Evolutionary conservation across 495 filamentous ascomycete genomes (phyloP).

Genomic region (Penicillium crystallinum): DNA sequence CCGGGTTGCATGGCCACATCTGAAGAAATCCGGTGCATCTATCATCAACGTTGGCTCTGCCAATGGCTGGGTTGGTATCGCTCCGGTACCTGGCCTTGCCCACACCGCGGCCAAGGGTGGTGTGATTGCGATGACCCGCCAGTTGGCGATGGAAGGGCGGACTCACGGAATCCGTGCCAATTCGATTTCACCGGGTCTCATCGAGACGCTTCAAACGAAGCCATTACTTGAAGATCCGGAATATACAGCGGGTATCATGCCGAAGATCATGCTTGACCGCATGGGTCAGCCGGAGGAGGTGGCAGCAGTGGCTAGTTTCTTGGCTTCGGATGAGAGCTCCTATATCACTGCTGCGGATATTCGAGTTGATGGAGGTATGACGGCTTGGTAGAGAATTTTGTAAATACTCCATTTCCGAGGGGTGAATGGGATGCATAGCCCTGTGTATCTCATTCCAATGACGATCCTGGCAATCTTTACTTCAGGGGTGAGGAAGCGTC

Average conservation of each 20-base stretch:
- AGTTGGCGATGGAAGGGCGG: slow-evolving; percentile 2
- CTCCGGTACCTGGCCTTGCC: not conserved
- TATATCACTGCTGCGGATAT: slow-evolving; percentile 88
- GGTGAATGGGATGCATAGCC: no score
- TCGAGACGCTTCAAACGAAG: not conserved
- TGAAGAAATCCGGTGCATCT: not conserved
- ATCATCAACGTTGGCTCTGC: not conserved
- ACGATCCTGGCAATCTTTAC: no score
- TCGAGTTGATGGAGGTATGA: slow-evolving; percentile 47
- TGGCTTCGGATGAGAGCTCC: slow-evolving; percentile 84
- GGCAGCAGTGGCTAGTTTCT: slow-evolving; percentile 83
- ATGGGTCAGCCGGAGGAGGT: slow-evolving; percentile 95
- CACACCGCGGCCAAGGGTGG: slow-evolving; percentile 1
- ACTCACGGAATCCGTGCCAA: not conserved
- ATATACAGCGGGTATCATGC: not conserved
- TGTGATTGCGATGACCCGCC: slow-evolving; percentile 2
- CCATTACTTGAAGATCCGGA: not conserved
- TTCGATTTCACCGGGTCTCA: not conserved
- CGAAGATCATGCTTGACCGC: slow-evolving; percentile 45
- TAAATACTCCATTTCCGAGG: not conserved
- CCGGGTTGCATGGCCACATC: not conserved
- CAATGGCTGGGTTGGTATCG: not conserved
- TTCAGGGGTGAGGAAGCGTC: no score
- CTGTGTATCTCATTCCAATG: no score
- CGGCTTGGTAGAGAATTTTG: not conserved